Evolutionary conservation across 345 rosid species (phyloP).

Genomic region (Balakata baccata): DNA sequence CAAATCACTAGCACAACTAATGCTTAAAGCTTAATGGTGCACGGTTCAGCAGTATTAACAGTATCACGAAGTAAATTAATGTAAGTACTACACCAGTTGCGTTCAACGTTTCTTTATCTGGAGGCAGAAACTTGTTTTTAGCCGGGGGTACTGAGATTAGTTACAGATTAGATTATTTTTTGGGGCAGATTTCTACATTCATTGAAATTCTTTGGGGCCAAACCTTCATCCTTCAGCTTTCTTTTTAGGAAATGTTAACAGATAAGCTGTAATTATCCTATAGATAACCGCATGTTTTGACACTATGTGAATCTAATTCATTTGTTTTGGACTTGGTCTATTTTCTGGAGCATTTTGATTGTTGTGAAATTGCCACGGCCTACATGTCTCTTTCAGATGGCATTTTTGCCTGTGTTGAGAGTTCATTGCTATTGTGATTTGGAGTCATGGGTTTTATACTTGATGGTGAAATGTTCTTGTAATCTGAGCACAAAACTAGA

Average conservation of each 20-base stretch:
- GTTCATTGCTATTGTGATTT: too few species aligned
- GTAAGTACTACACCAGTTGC: conserved; percentile 24
- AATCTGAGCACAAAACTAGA: too few species aligned
- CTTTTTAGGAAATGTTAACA: conserved; percentile 11
- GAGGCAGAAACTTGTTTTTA: conserved; percentile 10
- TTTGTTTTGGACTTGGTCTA: neutral
- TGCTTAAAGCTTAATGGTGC: conserved; percentile 20
- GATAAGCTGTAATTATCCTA: conserved; percentile 35
- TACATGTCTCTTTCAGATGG: too few species aligned
- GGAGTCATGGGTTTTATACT: too few species aligned
- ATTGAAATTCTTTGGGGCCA: conserved; percentile 34
- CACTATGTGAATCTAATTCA: neutral
- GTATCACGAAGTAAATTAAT: conserved; percentile 10
- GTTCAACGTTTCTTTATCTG: conserved; percentile 10
- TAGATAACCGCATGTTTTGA: conserved; percentile 19
- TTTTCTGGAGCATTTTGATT: neutral
- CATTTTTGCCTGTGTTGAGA: too few species aligned
- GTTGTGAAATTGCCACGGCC: neutral
- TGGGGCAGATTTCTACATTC: conserved; percentile 28
- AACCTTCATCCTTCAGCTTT: conserved; percentile 17
- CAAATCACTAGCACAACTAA: neutral
- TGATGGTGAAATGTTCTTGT: too few species aligned
- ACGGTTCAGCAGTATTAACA: conserved; percentile 16
- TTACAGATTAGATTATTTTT: conserved; percentile 14
- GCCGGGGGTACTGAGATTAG: conserved; percentile 22